Percentiles rank a stretch among this genome's conserved stretches.
These are phyloP conservation scores for Cyclanthera cordifolia DNA, from an alignment of 306 rosid genomes.

Conservation along the genomic window DNA sequence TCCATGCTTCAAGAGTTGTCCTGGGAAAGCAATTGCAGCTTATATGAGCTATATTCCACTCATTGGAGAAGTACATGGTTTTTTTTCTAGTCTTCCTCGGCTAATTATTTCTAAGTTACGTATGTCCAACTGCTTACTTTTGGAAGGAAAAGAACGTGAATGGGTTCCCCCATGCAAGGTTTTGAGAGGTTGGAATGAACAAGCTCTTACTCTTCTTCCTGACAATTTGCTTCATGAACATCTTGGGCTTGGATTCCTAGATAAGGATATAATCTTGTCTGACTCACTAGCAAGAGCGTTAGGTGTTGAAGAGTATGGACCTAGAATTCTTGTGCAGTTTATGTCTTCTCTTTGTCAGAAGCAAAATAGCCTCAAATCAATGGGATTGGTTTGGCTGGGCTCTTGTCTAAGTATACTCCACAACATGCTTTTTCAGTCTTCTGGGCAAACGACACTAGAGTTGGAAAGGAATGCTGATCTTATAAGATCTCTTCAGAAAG, in stretches of 20 bases:
- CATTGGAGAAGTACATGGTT: slow-evolving; percentile 88
- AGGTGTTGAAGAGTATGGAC: slow-evolving; percentile 81
- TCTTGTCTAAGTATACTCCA: slow-evolving; percentile 49
- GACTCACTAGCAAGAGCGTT: slow-evolving; percentile 58
- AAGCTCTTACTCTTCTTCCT: slow-evolving; percentile 54
- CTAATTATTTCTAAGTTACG: slow-evolving; percentile 62
- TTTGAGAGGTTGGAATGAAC: slow-evolving; percentile 81
- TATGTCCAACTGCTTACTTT: slow-evolving; percentile 60
- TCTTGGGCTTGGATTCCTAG: slow-evolving; percentile 77
- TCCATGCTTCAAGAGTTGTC: slow-evolving; percentile 57
- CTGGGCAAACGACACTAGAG: slow-evolving; percentile 25
- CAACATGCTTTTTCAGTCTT: slow-evolving; percentile 33
- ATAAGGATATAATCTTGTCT: slow-evolving; percentile 44
- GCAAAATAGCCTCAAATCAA: slow-evolving; percentile 34
- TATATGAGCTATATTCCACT: slow-evolving; percentile 87
- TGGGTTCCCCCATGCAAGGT: slow-evolving; percentile 90
- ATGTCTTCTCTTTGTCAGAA: slow-evolving; percentile 40
- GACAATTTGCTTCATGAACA: slow-evolving; percentile 46
- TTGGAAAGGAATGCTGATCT: slow-evolving; percentile 36
- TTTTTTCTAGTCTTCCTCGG: slow-evolving; percentile 80
- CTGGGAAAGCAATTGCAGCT: slow-evolving; percentile 79
- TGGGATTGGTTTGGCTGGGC: slow-evolving; percentile 67
- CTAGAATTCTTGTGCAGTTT: slow-evolving; percentile 47
- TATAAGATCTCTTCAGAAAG: slow-evolving; percentile 33
- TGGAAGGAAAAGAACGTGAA: slow-evolving; percentile 47